Evolutionary conservation across 1,284 basidiomycete genomes (phyloP), one percentile per base, ranked within the genome.

Genomic region (Porodaedalea pini): DNA sequence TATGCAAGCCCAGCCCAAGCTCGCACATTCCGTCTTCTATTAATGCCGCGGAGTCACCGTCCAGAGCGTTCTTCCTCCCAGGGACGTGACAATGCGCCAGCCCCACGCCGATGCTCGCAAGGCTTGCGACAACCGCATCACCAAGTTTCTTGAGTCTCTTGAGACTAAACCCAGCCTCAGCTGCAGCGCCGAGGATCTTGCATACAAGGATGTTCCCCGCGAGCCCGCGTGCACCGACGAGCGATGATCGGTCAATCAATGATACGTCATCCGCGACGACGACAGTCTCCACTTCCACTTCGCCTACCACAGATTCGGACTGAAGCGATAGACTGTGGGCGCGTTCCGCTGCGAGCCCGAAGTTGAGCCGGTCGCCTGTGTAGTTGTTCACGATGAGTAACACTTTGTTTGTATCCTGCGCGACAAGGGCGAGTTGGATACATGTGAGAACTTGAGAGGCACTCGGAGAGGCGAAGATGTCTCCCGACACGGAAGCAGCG

Each of bases 241-340:
- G 61, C 37, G 62, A 65, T 66, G 25, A 68, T 66, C 47, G 70
- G 64, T 50, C 73, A 64, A 67, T 82, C 71, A 68, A 78, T 64
- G 76, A 78, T 3, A 87, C 82, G 65, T 89, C 86, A 66, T 89
- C 86, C 5, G 82, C 81, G 1, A 88, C 84, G 50, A 87, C 73
- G 25, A 88, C 73, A 56, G 81, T 79, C 32, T 76, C 75, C 17
- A 86, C 73, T 21, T 75, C 69, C 19, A 78, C 62, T 0, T 66
- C 65, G 2, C 67, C 72, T 15, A 67, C 66, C 54, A 31, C 51
- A 4, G 23, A 17, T 21, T 41, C 45, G 25, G 45, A 8, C n/a
- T 15, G 13, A n/a, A 47, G 7, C 13, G 45, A 47, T 47, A 71
- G 70, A 13, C 77, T 73, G 0, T 76, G 73, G 0, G 80, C 79